Conservation (phyloP, 495 filamentous ascomycete species). For the Xylaria acuta region DNA sequence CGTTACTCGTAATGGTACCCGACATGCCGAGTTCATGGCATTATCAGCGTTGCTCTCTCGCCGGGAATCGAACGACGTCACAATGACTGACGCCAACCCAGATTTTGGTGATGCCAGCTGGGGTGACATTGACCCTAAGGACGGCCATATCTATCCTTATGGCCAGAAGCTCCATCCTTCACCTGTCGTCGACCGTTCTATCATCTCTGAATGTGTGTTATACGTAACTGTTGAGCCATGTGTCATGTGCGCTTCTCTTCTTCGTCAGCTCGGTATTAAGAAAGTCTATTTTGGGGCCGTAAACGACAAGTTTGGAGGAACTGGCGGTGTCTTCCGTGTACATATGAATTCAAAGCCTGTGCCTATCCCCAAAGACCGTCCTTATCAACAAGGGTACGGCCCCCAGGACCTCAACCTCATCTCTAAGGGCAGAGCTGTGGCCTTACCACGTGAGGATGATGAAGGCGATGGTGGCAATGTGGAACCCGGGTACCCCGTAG, state of each 20-base stretch:
- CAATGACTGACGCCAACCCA: constrained; percentile 29
- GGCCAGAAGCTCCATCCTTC: constrained; percentile 57
- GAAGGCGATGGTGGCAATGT: constrained; percentile 57
- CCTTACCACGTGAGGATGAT: constrained; percentile 31
- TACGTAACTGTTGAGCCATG: constrained; percentile 99
- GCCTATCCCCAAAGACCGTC: constrained; percentile 28
- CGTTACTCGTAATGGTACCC: constrained; percentile 80
- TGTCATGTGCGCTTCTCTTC: constrained; percentile 95
- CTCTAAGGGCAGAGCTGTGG: constrained; percentile 29
- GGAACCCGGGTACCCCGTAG: constrained; percentile 75
- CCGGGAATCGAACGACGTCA: constrained; percentile 1
- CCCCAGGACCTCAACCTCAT: constrained; percentile 34
- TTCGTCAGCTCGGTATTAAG: constrained; percentile 81
- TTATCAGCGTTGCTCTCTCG: constrained; percentile 62
- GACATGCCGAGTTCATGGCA: constrained; percentile 93
- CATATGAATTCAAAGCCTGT: constrained; percentile 70
- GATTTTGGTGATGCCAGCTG: constrained; percentile 38
- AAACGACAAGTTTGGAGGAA: constrained; percentile 96
- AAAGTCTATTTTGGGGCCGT: constrained; percentile 91
- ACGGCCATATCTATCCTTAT: constrained; percentile 56
- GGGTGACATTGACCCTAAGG: constrained; percentile 51
- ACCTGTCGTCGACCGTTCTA: constrained; percentile 52
- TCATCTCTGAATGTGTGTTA: constrained; percentile 74
- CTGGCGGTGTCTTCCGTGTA: constrained; percentile 85
- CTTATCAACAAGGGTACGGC: constrained; percentile 39